Base-by-base conservation (phyloP, 257 asterid species). In the Petunia secreta region DNA sequence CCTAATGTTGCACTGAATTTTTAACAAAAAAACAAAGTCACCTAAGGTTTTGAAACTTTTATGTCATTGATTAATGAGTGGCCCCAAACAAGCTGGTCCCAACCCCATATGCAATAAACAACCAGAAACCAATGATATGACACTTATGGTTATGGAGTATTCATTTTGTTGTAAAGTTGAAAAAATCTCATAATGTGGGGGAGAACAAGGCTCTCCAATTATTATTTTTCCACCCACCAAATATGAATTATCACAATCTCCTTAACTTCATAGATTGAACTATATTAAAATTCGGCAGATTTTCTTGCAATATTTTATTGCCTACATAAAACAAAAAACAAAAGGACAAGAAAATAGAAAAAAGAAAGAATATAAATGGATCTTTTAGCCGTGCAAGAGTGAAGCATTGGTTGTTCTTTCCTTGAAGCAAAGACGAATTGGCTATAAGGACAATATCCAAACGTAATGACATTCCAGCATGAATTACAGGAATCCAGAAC, bases 41-140 rank as follows among this genome's bases (percentile, higher is more conserved):
- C 60, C 10, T 48, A 48, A 25, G 5, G 11, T 11, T 13, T 13
- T 54, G 1, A 1, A 8, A 8, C 11, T 53, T 68, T 69, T 71
- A 52, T 52, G 60, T 25, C 43, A 9, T 48, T 10, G 43, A 25
- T 2, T 48, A 71, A 71, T 71, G 43, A 41, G 40, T 46, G 77
- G 62, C 50, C 77, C 60, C 77, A 48, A 44, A 71, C 77, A 48
- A 25, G 11, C 8, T 34, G 6, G 78, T 40, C 1, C 62, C 78
- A 16, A 25, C 34, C 62, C 38, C 46, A 73, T 73, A 73, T 50
- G 40, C 34, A 34, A 50, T 48, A 73, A 3, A 50, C 15, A 50
- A 50, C 78, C 78, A 73, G 62, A 50, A 71, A 73, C 5, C 62
- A 73, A 73, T 73, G 78, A 50, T 73, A 48, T 34, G 34, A 50